A percentile compares a stretch with the other conserved stretches of the same genome.
These are phyloP conservation scores for Theobroma grandiflorum DNA, from an alignment of 441 rosid genomes.

Conservation along the genomic window DNA sequence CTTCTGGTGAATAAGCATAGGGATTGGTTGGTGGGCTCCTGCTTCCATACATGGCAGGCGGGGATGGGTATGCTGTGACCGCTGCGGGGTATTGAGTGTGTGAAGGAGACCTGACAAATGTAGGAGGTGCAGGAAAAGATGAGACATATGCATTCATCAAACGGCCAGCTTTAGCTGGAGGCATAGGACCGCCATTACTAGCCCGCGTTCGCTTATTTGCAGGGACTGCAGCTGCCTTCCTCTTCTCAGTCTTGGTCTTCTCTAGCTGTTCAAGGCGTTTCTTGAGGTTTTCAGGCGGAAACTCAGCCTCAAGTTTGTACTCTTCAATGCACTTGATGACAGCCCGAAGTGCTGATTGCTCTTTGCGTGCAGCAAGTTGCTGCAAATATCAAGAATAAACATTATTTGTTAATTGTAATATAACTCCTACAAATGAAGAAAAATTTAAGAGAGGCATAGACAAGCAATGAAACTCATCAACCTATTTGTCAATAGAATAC, in stretches of 20 bases:
- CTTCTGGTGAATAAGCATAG: constrained; percentile 89
- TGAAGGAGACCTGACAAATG: constrained; percentile 82
- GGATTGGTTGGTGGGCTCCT: constrained; percentile 71
- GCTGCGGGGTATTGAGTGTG: constrained; percentile 74
- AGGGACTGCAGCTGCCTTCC: constrained; percentile 77
- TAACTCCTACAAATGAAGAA: background rate
- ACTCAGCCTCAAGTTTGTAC: constrained; percentile 83
- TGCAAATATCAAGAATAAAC: constrained; percentile 31
- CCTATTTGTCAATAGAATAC: background rate
- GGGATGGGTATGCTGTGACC: constrained; percentile 70
- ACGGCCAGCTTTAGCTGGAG: constrained; percentile 99
- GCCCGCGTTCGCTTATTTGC: constrained; percentile 95
- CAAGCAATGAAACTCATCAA: background rate
- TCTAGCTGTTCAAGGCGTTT: constrained; percentile 96
- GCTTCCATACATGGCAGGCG: constrained; percentile 75
- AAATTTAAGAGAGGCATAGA: background rate
- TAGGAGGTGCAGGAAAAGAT: constrained; percentile 80
- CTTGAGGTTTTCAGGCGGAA: constrained; percentile 95
- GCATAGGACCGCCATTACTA: constrained; percentile 94
- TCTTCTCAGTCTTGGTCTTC: constrained; percentile 91
- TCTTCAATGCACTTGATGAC: constrained; percentile 97
- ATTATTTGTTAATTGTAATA: constrained; percentile 22
- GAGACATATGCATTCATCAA: constrained; percentile 89
- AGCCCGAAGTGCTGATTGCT: constrained; percentile 90
- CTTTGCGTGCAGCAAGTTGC: constrained; percentile 88